Evolutionary conservation across 2,329 filamentous ascomycete genomes (phyloP), one percentile per base, ranked within the genome.

Genomic region (Alternaria longipes): DNA sequence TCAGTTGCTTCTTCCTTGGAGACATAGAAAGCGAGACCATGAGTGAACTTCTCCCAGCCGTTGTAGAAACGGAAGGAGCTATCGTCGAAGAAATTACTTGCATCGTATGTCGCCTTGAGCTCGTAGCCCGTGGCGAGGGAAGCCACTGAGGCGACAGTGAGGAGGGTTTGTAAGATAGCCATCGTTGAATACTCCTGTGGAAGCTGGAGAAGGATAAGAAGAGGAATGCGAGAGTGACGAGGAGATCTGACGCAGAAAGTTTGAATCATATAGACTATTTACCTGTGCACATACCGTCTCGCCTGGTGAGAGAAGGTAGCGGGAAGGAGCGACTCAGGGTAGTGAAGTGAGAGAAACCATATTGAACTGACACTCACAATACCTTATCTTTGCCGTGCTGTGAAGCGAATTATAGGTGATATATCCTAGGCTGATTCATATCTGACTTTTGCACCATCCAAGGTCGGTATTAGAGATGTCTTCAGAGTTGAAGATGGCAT

Each of bases 1-100:
- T 54, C 53, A 14, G 60, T 52, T n/a, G 71, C 70, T 30, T 62
- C 63, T 16, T 59, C 40, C 24, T 69, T 61, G 24, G 63, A 60
- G 32, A 70, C 44, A 50, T 74, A 74, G 54, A 65, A 60, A 40
- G 72, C 68, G 47, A 59, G 69, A 22, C 71, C 70, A 28, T 62
- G 26, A 6, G 64, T 69, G 40, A 56, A 69, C 8, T 44, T 56
- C 34, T 69, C 65, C 40, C 44, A 41, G 2, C 20, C 60, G 6
- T 61, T 41, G 41, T 65, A 51, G 62, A 71, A 71, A 9, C 64
- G 55, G 44, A 71, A 69, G 18, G 58, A 60, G 32, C 50, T 36
- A 11, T 53, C 26, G 38, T 53, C 38, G 18, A 70, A 64, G 36
- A 70, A 72, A 61, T 74, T 70, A 30, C 56, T 63, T 1, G 64